Evolutionary conservation across 371 early-diverging fungal genomes (phyloP).

Genomic region (Rhizopus sp.): DNA sequence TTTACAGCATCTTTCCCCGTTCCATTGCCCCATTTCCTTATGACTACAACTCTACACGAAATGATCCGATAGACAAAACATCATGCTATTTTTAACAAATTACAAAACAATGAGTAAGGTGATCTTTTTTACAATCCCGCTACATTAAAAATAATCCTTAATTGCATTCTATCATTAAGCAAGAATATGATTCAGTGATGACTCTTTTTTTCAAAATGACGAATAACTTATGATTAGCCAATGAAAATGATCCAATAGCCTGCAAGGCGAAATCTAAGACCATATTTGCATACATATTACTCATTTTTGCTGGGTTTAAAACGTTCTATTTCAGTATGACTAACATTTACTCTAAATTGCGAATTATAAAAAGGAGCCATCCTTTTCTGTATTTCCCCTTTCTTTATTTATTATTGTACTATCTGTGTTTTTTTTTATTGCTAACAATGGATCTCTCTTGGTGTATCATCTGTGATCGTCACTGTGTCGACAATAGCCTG

Average conservation of each 20-base stretch:
- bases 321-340: conserved; percentile 1
- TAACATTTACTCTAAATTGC: background rate
- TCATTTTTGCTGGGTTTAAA: conserved; percentile 3
- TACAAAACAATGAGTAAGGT: no score
- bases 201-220: background rate
- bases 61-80: no score
- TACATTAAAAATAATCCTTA: no score
- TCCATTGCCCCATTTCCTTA: no score
- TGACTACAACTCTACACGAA: no score
- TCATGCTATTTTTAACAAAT: no score
- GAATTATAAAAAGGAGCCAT: background rate
- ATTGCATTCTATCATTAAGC: no score
- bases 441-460: conserved; percentile 46
- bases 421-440: conserved; percentile 84
- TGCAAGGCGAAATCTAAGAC: conserved; percentile 1
- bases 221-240: background rate
- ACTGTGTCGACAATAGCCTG: conserved; percentile 23
- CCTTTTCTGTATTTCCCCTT: conserved; percentile 61
- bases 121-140: no score
- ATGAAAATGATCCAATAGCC: background rate
- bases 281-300: conserved; percentile 6
- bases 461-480: conserved; percentile 42
- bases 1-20: no score
- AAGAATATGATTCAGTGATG: no score
- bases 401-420: conserved; percentile 50